These are phyloP conservation scores for peach (Prunus persica) DNA, from an alignment of 306 rosid genomes.

Conservation along the genomic window DNA sequence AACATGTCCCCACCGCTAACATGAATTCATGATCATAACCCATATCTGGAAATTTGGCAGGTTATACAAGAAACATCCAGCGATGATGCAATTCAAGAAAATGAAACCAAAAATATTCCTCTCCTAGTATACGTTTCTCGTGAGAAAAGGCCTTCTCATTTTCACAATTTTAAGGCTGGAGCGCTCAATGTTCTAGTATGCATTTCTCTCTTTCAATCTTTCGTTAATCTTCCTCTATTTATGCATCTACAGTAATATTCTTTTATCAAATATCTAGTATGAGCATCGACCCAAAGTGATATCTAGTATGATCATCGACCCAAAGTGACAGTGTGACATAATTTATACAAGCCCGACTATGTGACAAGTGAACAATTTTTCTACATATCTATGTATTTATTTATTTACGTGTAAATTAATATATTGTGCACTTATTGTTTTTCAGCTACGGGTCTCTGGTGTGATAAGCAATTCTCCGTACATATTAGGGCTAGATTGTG, in stretches of 20 bases:
- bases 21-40: background rate
- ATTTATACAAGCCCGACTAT: background rate
- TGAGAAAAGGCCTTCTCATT: conserved; percentile 46
- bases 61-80: conserved; percentile 13
- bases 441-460: conserved; percentile 63
- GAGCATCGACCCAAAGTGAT: background rate
- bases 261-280: background rate
- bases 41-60: conserved; percentile 8
- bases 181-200: conserved; percentile 61
- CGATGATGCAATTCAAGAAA: background rate
- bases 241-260: background rate
- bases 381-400: too few species aligned
- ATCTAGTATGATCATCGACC: background rate
- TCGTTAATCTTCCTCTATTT: too few species aligned
- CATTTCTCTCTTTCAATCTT: background rate
- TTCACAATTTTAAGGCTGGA: conserved; percentile 76
- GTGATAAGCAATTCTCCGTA: conserved; percentile 67
- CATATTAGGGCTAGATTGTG: conserved; percentile 66
- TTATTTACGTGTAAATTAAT: too few species aligned
- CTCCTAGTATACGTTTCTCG: conserved; percentile 57
- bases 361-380: background rate
- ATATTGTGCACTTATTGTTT: background rate
- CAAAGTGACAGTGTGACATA: background rate
- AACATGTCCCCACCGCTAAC: too few species aligned
- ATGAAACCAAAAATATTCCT: conserved; percentile 31